Conservation (phyloP, 2,329 filamentous ascomycete genomes). For the Chalaropsis thielavioides region DNA sequence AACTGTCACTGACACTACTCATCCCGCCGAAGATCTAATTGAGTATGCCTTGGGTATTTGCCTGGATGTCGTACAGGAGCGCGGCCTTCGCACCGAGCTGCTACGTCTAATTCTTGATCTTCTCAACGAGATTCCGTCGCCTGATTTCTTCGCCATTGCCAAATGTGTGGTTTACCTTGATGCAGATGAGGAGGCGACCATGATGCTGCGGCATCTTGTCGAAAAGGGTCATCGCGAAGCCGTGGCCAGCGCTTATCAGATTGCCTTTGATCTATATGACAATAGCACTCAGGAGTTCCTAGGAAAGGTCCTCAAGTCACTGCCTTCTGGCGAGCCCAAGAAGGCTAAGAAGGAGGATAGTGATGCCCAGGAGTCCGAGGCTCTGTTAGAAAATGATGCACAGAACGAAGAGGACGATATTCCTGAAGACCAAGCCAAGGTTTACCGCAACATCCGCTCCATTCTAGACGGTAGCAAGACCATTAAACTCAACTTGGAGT, state of each 20-base stretch:
- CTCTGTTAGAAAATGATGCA: conserved; percentile 36
- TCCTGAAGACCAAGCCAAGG: conserved; percentile 39
- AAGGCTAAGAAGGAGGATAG: conserved; percentile 33
- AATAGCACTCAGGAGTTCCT: conserved; percentile 97
- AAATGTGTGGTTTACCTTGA: conserved; percentile 95
- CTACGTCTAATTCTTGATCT: conserved; percentile 84
- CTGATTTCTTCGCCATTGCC: conserved; percentile 95
- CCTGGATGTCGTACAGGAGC: conserved; percentile 95
- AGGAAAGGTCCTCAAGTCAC: conserved; percentile 68
- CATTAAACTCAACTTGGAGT: conserved; percentile 89
- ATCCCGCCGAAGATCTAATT: conserved; percentile 79
- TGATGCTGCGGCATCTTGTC: conserved; percentile 70
- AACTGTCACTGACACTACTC: conserved; percentile 34
- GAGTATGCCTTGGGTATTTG: conserved; percentile 92
- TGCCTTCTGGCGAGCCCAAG: conserved; percentile 42
- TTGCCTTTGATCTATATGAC: conserved; percentile 95
- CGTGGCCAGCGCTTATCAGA: conserved; percentile 82
- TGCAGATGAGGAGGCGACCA: conserved; percentile 77
- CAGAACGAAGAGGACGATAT: conserved; percentile 41
- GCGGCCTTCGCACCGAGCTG: conserved; percentile 69
- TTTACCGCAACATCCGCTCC: conserved; percentile 48
- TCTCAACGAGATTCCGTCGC: conserved; percentile 80
- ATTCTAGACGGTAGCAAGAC: conserved; percentile 81
- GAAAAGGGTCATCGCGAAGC: conserved; percentile 64
- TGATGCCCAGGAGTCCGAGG: conserved; percentile 32